Conservation (phyloP, 2,329 filamentous ascomycete species). For the Magnaporthiopsis poae region DNA sequence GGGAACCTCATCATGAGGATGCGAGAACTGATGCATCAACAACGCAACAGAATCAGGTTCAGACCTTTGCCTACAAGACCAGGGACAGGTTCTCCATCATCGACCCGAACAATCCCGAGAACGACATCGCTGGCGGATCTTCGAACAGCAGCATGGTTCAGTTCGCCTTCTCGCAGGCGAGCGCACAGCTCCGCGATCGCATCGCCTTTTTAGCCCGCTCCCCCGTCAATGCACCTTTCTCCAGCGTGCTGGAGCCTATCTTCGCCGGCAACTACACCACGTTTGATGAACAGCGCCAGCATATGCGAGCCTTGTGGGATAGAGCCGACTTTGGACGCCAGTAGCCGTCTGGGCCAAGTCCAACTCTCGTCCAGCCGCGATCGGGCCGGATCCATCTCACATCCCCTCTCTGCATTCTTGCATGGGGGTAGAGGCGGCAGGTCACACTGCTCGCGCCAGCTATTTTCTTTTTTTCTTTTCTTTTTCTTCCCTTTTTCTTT, state of each 20-base stretch:
- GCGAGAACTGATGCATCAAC: neutral
- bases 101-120: conserved; percentile 74
- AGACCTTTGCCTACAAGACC: conserved; percentile 45
- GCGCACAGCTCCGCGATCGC: conserved; percentile 43
- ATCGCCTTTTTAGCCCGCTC: conserved; percentile 42
- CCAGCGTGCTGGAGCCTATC: conserved; percentile 61
- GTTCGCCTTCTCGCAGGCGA: conserved; percentile 58
- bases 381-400: too few relatives aligned
- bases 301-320: conserved; percentile 43
- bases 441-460: neutral
- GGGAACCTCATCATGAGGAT: neutral
- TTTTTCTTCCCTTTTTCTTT: neutral
- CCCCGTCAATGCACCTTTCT: conserved; percentile 17
- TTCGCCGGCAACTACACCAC: conserved; percentile 70
- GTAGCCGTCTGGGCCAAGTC: neutral
- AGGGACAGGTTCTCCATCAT: conserved; percentile 70
- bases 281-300: conserved; percentile 60
- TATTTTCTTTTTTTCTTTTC: neutral
- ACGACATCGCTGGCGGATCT: conserved; percentile 86
- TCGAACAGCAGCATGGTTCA: conserved; percentile 59
- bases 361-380: neutral
- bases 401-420: conserved; percentile 18
- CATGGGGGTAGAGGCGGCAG: conserved; percentile 6
- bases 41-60: conserved; percentile 30
- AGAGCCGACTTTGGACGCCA: conserved; percentile 19